Base-by-base conservation (phyloP, 805 yeast species). In the Lipomyces oligophaga region DNA sequence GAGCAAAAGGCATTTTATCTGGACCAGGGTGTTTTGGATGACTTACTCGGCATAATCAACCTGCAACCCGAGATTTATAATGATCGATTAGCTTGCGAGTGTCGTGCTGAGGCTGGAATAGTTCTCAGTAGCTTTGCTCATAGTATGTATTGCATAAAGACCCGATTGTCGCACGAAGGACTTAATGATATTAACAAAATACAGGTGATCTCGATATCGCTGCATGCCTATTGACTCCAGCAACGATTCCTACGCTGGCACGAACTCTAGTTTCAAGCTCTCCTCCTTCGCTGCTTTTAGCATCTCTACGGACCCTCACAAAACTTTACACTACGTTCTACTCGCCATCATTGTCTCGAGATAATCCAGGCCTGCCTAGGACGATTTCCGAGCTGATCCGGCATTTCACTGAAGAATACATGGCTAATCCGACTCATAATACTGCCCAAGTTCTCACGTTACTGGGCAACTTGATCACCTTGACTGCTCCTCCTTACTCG, bases 101-200 rank as follows among this genome's bases (percentile, higher is more conserved):
- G 57, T 19, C 51, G 57, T 15, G 38, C 57, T 18, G 61, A 63
- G 49, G 62, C 61, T 4, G 54, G 55, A 16, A 35, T 61, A 3
- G 53, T 63, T 11, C 40, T 64, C 16, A 65, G 65, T 13, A 63
- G 66, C 32, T 60, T 63, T 34, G 65, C 67, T 2, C 40, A 60
- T 26, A 64, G 66, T 55, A 52, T 7, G 58, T 38, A 16, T 38
- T 3, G n/a, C n/a, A n/a, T n/a, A n/a, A n/a, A n/a, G n/a, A n/a
- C n/a, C n/a, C n/a, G n/a, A n/a, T n/a, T n/a, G n/a, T n/a, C n/a
- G n/a, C n/a, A n/a, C n/a, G n/a, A n/a, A n/a, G n/a, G n/a, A n/a
- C n/a, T n/a, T n/a, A n/a, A n/a, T n/a, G n/a, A n/a, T 22, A 18
- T 21, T 31, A 13, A 21, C 28, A 11, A 20, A 25, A 30, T 15